Conservation (phyloP, 1,284 basidiomycete species). For the Ceratobasidium sp. region DNA sequence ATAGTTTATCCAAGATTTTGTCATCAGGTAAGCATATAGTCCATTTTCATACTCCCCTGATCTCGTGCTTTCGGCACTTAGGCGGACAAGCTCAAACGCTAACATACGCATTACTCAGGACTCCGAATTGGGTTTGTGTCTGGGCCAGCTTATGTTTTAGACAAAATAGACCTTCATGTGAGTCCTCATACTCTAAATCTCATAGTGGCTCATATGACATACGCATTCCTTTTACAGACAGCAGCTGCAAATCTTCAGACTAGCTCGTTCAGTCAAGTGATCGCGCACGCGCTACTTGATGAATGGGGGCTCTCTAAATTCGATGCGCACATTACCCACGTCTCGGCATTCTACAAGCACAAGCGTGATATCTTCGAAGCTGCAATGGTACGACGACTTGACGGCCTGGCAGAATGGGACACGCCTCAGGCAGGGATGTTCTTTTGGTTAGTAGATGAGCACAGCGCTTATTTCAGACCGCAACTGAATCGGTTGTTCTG, state of each 20-base stretch:
- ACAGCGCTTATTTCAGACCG: conserved; percentile 22
- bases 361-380: conserved; percentile 84
- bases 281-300: conserved; percentile 74
- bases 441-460: conserved; percentile 70
- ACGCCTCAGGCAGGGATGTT: conserved; percentile 92
- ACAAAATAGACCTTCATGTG: conserved; percentile 79
- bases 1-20: conserved; percentile 88
- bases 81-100: conserved; percentile 39
- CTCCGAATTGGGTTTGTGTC: conserved; percentile 84
- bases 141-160: conserved; percentile 78
- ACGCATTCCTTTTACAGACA: conserved; percentile 59
- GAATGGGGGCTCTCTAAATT: conserved; percentile 86
- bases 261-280: conserved; percentile 79
- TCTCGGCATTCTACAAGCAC: conserved; percentile 82
- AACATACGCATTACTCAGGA: conserved; percentile 1
- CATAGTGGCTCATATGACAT: not conserved
- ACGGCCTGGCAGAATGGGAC: conserved; percentile 83
- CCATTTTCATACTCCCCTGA: too few relatives aligned
- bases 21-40: conserved; percentile 66
- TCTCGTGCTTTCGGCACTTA: too few relatives aligned
- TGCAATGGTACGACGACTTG: conserved; percentile 77
- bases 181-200: conserved; percentile 49
- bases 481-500: conserved; percentile 16
- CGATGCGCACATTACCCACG: conserved; percentile 71
- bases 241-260: conserved; percentile 81